Evolutionary conservation across 768 basidiomycete genomes (phyloP).

Genomic region (Rhodotorula sphaerocarpa): DNA sequence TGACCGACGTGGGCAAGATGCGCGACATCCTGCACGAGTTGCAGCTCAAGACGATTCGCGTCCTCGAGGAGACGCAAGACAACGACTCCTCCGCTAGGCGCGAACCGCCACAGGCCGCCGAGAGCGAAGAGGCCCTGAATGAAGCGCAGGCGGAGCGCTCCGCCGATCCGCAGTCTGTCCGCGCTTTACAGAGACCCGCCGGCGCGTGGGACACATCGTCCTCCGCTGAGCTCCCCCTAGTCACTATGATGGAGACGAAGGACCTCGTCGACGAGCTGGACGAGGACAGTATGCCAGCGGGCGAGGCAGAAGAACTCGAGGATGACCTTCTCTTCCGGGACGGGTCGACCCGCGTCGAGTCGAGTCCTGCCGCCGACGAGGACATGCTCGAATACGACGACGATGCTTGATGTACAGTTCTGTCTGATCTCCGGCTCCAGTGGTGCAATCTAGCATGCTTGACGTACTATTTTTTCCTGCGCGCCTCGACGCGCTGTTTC

Average conservation of each 20-base stretch:
- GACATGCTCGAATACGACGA: constrained; percentile 12
- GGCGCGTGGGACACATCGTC: too few species aligned
- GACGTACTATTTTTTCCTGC: background rate
- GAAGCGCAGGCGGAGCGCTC: background rate
- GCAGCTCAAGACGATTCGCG: constrained; percentile 7
- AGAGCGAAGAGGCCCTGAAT: too few species aligned
- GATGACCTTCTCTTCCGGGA: too few species aligned
- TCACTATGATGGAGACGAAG: too few species aligned
- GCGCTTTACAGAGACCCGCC: too few species aligned
- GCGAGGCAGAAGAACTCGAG: background rate
- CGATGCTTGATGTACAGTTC: too few species aligned
- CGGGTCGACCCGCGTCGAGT: too few species aligned
- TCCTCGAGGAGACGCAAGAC: constrained; percentile 11
- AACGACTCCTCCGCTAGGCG: too few species aligned
- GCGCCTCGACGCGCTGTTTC: too few species aligned
- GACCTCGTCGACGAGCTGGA: background rate
- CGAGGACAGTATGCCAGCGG: background rate
- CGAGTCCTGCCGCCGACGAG: too few species aligned
- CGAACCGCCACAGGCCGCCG: background rate
- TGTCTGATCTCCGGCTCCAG: background rate
- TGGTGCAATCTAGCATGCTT: background rate
- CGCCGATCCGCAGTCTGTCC: too few species aligned
- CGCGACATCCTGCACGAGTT: background rate
- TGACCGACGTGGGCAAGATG: background rate
- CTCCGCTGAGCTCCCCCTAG: too few species aligned